Evolutionary conservation across 2,329 filamentous ascomycete genomes (phyloP).

Genomic region (Lithohypha guttulata): DNA sequence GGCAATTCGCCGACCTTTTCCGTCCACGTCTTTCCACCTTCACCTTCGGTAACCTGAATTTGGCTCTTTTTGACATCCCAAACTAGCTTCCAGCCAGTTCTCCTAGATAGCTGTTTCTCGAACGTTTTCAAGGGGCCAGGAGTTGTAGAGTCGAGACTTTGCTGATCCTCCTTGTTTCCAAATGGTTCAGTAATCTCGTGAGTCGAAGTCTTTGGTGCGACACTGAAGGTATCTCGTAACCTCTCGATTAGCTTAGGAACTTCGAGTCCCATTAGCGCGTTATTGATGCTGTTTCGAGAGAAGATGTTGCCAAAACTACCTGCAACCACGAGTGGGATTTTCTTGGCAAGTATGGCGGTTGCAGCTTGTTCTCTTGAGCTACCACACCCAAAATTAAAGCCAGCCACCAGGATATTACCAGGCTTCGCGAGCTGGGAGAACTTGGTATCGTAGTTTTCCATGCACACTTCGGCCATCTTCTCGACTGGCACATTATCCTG

Average conservation of each 20-base stretch:
- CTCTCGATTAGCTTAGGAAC: slow-evolving; percentile 28
- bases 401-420: slow-evolving; percentile 72
- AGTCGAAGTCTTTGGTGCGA: slow-evolving; percentile 32
- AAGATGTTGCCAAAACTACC: slow-evolving; percentile 83
- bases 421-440: slow-evolving; percentile 55
- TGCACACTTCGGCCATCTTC: slow-evolving; percentile 79
- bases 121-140: slow-evolving; percentile 33
- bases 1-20: slow-evolving; percentile 75
- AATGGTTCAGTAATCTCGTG: slow-evolving; percentile 39
- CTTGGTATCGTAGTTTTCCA: slow-evolving; percentile 79
- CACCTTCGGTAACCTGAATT: slow-evolving; percentile 60
- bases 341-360: slow-evolving; percentile 70
- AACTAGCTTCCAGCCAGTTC: slow-evolving; percentile 71
- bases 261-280: slow-evolving; percentile 30
- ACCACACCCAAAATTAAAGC: slow-evolving; percentile 84
- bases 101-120: slow-evolving; percentile 51
- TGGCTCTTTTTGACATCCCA: slow-evolving; percentile 70
- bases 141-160: slow-evolving; percentile 40
- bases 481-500: slow-evolving; percentile 68
- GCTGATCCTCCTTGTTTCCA: slow-evolving; percentile 27
- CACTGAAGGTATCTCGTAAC: slow-evolving; percentile 26
- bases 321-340: slow-evolving; percentile 68
- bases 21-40: slow-evolving; percentile 57
- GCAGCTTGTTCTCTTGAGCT: slow-evolving; percentile 76
- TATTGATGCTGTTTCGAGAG: slow-evolving; percentile 44